phyloP scores from a whole-genome alignment of 1,284 basidiomycete species.

The Lentinula novae-zelandiae region DNA sequence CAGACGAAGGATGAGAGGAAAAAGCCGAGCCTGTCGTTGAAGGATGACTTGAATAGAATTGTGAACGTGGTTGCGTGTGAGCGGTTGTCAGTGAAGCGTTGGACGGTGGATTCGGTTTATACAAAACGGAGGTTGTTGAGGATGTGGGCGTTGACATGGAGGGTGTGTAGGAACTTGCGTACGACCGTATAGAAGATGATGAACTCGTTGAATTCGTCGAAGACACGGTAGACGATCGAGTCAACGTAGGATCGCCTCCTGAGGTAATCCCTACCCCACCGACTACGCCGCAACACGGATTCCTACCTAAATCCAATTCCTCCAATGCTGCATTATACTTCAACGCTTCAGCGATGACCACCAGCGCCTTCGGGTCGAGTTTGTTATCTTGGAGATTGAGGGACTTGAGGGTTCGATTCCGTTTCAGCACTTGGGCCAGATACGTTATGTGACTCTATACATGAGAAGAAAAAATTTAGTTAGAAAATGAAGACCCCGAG shows the following conservation, averaged over 20 bases:
- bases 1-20: not conserved
- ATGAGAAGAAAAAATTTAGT: not conserved
- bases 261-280: not conserved
- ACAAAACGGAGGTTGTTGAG: slow-evolving; percentile 21
- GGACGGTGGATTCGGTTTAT: too few relatives aligned
- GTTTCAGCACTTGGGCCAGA: slow-evolving; percentile 92
- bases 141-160: slow-evolving; percentile 23
- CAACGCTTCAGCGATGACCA: slow-evolving; percentile 84
- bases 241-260: too few relatives aligned
- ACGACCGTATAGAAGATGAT: not conserved
- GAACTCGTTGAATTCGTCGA: not conserved
- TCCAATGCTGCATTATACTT: slow-evolving; percentile 96
- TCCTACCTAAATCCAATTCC: slow-evolving; percentile 90
- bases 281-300: slow-evolving; percentile 59
- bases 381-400: slow-evolving; percentile 94
- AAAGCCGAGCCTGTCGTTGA: not conserved
- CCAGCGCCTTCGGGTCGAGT: slow-evolving; percentile 80
- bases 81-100: too few relatives aligned
- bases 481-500: not conserved
- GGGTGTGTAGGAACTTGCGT: too few relatives aligned
- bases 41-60: too few relatives aligned
- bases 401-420: slow-evolving; percentile 93
- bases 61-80: too few relatives aligned
- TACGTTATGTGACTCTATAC: slow-evolving; percentile 78
- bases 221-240: not conserved